Evolutionary conservation across 1,139 yeast genomes (phyloP).

Genomic region (Kodamaea plutei): DNA sequence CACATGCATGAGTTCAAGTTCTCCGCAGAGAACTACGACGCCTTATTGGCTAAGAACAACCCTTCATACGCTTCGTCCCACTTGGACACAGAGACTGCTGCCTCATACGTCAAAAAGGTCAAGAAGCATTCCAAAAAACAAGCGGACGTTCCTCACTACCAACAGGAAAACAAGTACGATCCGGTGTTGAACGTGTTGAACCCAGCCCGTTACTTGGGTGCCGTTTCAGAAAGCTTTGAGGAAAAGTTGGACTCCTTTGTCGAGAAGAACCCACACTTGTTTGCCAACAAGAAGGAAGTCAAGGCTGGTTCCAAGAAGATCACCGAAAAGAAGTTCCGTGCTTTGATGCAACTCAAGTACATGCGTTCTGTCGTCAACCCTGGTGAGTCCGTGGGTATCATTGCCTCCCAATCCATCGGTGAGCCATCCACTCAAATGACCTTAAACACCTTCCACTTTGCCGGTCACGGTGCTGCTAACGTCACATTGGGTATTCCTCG

Average conservation of each 20-base stretch:
- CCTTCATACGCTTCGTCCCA: constrained; percentile 73
- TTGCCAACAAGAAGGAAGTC: constrained; percentile 50
- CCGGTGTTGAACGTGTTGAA: constrained; percentile 83
- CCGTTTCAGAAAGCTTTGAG: constrained; percentile 89
- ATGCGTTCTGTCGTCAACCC: constrained; percentile 95
- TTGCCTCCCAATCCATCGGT: constrained; percentile 98
- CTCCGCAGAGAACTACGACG: constrained; percentile 87
- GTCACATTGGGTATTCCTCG: constrained; percentile 99
- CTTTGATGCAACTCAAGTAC: constrained; percentile 96
- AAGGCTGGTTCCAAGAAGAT: constrained; percentile 47
- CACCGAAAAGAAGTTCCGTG: constrained; percentile 85
- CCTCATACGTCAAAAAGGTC: constrained; percentile 75
- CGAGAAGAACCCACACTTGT: constrained; percentile 47
- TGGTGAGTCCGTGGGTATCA: constrained; percentile 97
- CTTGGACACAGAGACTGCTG: constrained; percentile 79
- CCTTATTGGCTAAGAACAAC: constrained; percentile 79
- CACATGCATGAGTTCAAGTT: constrained; percentile 92
- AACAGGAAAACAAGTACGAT: constrained; percentile 67
- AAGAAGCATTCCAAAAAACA: constrained; percentile 72
- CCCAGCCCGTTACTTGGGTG: constrained; percentile 87
- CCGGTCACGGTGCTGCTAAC: constrained; percentile 99
- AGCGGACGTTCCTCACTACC: constrained; percentile 57
- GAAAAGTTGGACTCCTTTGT: constrained; percentile 71
- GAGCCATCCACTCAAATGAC: constrained; percentile 99
- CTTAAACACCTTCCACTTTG: constrained; percentile 97